These are phyloP conservation scores for Spathaspora sp. DNA, from an alignment of 805 yeast species.

Conservation along the genomic window DNA sequence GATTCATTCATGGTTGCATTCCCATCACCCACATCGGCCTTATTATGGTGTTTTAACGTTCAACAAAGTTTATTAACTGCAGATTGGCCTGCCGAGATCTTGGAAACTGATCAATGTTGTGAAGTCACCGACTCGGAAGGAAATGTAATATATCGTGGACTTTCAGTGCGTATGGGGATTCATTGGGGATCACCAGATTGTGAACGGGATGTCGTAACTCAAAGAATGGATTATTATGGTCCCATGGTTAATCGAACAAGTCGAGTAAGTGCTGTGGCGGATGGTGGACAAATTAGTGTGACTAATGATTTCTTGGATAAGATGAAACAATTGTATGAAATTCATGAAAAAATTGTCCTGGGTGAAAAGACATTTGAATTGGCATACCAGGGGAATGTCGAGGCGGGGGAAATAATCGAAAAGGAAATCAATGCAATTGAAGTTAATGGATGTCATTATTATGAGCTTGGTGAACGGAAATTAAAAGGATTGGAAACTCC, in stretches of 20 bases:
- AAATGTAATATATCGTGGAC: conserved; percentile 71
- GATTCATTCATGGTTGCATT: conserved; percentile 98
- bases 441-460: conserved; percentile 64
- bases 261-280: conserved; percentile 90
- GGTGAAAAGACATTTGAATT: conserved; percentile 26
- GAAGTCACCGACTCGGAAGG: conserved; percentile 65
- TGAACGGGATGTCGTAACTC: conserved; percentile 89
- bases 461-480: conserved; percentile 79
- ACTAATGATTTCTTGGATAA: conserved; percentile 79
- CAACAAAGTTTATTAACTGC: conserved; percentile 77
- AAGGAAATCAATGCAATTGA: conserved; percentile 62
- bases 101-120: conserved; percentile 80
- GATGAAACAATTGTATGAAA: conserved; percentile 51
- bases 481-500: conserved; percentile 94
- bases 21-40: conserved; percentile 85
- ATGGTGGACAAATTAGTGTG: conserved; percentile 95
- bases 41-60: conserved; percentile 91
- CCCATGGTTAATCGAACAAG: conserved; percentile 98
- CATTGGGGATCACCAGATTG: conserved; percentile 99
- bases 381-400: conserved; percentile 42
- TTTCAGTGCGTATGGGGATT: conserved; percentile 95
- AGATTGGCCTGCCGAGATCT: conserved; percentile 94
- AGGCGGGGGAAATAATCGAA: conserved; percentile 57
- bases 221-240: conserved; percentile 98
- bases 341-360: conserved; percentile 38